Evolutionary conservation across 805 yeast genomes (phyloP), one percentile per base, ranked within the genome.

Genomic region (Saccharomycopsis schoenii): DNA sequence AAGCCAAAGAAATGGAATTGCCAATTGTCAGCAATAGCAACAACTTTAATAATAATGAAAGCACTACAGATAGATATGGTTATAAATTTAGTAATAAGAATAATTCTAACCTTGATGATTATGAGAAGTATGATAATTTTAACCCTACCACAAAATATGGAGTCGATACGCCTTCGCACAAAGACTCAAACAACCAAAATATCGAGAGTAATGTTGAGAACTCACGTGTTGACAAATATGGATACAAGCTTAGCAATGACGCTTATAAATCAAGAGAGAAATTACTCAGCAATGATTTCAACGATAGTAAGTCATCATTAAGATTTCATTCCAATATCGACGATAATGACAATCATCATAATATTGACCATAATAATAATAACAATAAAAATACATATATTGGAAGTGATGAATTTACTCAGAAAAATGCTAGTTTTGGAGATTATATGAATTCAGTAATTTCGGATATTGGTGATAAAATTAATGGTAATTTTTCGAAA

Each of bases 391-490:
- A 39, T 6, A 34, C 29, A 4, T 24, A 55, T 17, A 42, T 12
- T 17, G 21, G 37, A 34, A 39, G 42, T 5, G 9, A 10, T 5
- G 41, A 41, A n/a, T 57, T 57, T 47, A 47, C 43, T 34, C 47
- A 39, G 42, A 24, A 12, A 19, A 55, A 37, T 12, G 29, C 55
- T 6, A 25, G n/a, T 29, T 63, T 61, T 55, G 61, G 62, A 10
- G 61, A 59, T 15, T 59, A 62, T 25, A 34, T 63, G 19, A 55
- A 56, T 21, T 59, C 60, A 1, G 61, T 61, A 43, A 59, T 63
- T 56, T 62, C 60, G 29, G 59, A 57, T 42, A 59, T 61, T 40
- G 61, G 51, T 14, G 34, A 41, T 47, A 61, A 59, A 51, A 17
- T 60, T 34, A 58, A 56, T 37, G 12, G 21, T 24, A 61, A 60